Base-by-base conservation (phyloP, 2,329 filamentous ascomycete species). In the Diaporthe sp. region DNA sequence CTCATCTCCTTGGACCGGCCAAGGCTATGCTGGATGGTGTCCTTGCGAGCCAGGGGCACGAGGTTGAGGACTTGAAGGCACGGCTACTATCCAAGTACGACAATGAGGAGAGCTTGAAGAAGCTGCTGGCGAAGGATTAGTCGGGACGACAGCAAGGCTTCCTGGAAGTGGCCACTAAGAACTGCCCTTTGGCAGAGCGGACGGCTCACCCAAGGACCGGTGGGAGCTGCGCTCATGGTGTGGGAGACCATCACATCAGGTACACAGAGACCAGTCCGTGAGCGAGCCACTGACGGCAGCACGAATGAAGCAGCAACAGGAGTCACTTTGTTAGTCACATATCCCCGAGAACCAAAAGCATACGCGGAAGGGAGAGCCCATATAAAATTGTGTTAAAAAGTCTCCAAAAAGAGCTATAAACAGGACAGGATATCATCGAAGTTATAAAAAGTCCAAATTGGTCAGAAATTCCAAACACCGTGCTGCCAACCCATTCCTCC, bases 1-100 rank as follows among this genome's bases (percentile, higher is more conserved):
- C 77, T 4, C 70, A 78, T 28, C 72, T 77, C 39, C 59, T 75
- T 31, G 75, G 75, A 19, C 73, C 75, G n/a, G 68, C 75, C 44
- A 77, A 73, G 59, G 73, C 65, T n/a, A 72, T 75, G 51, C 42
- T 77, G 42, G 73, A 75, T 46, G 73, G 68, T 25, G 75, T 75
- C 46, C 37, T 57, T 49, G 68, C 58, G 15, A 46, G 46, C n/a
- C 58, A 75, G 42, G 49, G n/a, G 61, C 59, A 73, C 13, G 75
- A 77, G 49, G 51, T 77, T 57, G 68, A 68, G 44, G 68, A 59
- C 6, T 37, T 77, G 73, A 77, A 74, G 68, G 70, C 67, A 28
- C n/a, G 70, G 51, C 59, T 77, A 9, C 37, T 75, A 5, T 28
- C 73, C 31, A 77, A 77, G 25, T 77, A 75, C 37, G 75, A 77